Conservation (phyloP, 2,329 filamentous ascomycete genomes). For the Aspergillus melleus region DNA sequence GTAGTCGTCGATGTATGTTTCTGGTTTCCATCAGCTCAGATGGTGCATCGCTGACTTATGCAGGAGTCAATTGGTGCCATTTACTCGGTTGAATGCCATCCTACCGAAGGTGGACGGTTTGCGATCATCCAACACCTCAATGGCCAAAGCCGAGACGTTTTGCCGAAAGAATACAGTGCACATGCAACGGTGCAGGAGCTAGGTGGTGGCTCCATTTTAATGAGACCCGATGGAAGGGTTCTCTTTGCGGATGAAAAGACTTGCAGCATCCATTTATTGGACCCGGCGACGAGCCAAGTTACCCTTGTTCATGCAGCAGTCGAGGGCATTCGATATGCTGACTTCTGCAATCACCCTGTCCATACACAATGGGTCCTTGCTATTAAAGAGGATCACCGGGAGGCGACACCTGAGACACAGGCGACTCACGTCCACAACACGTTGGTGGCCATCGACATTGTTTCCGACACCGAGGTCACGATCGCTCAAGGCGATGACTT, state of each 20-base stretch:
- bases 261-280: neutral
- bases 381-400: slow-evolving; percentile 8
- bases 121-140: slow-evolving; percentile 47
- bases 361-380: slow-evolving; percentile 49
- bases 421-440: neutral
- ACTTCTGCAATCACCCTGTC: slow-evolving; percentile 44
- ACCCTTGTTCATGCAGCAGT: slow-evolving; percentile 31
- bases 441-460: neutral
- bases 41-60: slow-evolving; percentile 5
- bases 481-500: slow-evolving; percentile 53
- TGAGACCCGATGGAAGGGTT: slow-evolving; percentile 38
- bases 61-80: slow-evolving; percentile 28
- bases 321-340: slow-evolving; percentile 42
- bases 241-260: neutral
- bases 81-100: slow-evolving; percentile 38
- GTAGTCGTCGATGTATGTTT: slow-evolving; percentile 29
- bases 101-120: slow-evolving; percentile 42
- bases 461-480: slow-evolving; percentile 37
- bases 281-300: slow-evolving; percentile 31
- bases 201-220: slow-evolving; percentile 49
- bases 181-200: slow-evolving; percentile 55
- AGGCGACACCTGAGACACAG: neutral
- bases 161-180: slow-evolving; percentile 48
- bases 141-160: slow-evolving; percentile 38
- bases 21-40: neutral